Evolutionary conservation across 2,329 filamentous ascomycete genomes (phyloP).

Genomic region (Nemania serpens): DNA sequence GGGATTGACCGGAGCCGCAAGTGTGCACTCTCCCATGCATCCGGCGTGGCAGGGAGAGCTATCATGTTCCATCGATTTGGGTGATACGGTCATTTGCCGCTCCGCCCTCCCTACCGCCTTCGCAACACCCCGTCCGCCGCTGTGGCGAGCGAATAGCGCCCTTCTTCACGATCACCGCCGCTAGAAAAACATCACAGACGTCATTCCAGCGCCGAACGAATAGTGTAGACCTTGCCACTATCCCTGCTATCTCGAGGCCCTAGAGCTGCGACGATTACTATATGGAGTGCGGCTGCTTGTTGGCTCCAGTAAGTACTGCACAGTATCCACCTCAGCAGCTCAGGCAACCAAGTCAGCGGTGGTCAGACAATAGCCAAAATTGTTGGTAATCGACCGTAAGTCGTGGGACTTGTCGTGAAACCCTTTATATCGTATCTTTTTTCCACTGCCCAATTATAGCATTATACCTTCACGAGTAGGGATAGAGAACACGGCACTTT

Average conservation of each 20-base stretch:
- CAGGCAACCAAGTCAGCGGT: neutral
- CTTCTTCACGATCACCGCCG: slow-evolving; percentile 8
- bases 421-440: neutral
- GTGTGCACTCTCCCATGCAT: slow-evolving; percentile 4
- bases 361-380: neutral
- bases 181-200: slow-evolving; percentile 3
- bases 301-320: neutral
- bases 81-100: neutral
- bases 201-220: slow-evolving; percentile 4
- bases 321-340: too few relatives aligned
- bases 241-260: neutral
- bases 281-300: neutral
- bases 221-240: neutral
- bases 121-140: neutral
- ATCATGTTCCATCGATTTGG: neutral
- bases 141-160: neutral
- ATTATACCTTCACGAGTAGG: neutral
- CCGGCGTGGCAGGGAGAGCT: neutral
- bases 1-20: slow-evolving; percentile 2
- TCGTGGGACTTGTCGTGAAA: neutral
- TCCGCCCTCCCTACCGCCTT: neutral
- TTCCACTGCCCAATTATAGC: neutral
- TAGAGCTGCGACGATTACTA: neutral
- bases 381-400: neutral
- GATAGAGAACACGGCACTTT: neutral